Conservation (phyloP, 305 asterid species). For the Fraxinus baroniana region DNA sequence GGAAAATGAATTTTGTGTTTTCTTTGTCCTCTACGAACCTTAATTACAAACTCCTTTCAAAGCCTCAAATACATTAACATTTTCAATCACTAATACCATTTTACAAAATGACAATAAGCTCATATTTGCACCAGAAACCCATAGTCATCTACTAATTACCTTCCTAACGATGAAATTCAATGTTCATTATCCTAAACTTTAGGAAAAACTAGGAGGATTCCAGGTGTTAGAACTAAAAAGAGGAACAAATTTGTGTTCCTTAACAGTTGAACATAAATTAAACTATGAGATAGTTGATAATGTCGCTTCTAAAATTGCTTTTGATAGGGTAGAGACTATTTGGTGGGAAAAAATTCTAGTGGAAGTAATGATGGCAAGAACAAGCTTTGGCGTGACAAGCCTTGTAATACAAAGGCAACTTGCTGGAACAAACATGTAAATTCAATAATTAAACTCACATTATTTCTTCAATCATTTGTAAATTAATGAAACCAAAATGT, state of each 20-base stretch:
- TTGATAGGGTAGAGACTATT: too few species aligned
- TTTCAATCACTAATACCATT: neutral
- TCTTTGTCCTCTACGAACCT: neutral
- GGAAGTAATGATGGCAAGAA: too few species aligned
- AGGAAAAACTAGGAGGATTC: neutral
- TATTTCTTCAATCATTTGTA: neutral
- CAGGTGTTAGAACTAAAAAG: neutral
- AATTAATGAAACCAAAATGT: neutral
- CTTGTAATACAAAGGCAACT: too few species aligned
- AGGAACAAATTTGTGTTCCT: neutral
- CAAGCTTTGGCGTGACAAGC: too few species aligned
- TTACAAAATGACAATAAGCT: conserved; percentile 1
- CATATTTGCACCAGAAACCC: neutral
- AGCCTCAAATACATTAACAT: too few species aligned
- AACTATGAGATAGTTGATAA: neutral
- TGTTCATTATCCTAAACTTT: neutral
- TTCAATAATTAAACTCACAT: conserved; percentile 9
- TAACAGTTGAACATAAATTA: neutral
- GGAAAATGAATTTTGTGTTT: neutral
- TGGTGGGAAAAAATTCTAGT: too few species aligned
- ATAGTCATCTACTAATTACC: neutral
- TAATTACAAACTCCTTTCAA: too few species aligned
- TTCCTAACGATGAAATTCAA: neutral
- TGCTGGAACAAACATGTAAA: neutral
- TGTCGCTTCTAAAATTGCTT: neutral